Conservation (phyloP, 1,284 basidiomycete species). For the Ceratobasidium sp. region DNA sequence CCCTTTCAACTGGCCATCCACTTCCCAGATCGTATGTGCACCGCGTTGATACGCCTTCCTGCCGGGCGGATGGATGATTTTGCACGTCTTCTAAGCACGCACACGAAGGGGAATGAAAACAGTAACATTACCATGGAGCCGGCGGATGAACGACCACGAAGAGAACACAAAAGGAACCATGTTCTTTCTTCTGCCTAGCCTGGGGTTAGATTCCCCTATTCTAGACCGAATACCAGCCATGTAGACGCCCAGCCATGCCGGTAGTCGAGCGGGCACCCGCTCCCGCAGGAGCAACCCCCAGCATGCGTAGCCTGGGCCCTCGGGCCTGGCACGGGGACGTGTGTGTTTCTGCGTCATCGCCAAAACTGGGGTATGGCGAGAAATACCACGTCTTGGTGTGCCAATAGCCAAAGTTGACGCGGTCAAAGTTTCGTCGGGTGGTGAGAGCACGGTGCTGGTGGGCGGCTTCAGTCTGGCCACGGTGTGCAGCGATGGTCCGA, state of each 20-base stretch:
- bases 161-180: slow-evolving; percentile 15
- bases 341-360: slow-evolving; percentile 56
- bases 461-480: slow-evolving; percentile 50
- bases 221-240: neutral
- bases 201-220: neutral
- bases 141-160: slow-evolving; percentile 2
- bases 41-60: slow-evolving; percentile 89
- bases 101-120: slow-evolving; percentile 1
- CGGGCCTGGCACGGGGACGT: slow-evolving; percentile 50
- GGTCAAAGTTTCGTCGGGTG: slow-evolving; percentile 76
- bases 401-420: slow-evolving; percentile 75
- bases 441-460: slow-evolving; percentile 72
- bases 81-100: slow-evolving; percentile 69
- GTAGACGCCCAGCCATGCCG: slow-evolving; percentile 49
- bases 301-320: slow-evolving; percentile 50
- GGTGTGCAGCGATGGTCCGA: slow-evolving; percentile 38
- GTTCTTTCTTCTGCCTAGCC: neutral
- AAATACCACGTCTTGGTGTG: slow-evolving; percentile 87
- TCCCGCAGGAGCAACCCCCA: neutral
- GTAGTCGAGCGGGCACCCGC: slow-evolving; percentile 48
- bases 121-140: slow-evolving; percentile 9
- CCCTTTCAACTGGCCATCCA: slow-evolving; percentile 83
- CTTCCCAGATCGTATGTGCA: slow-evolving; percentile 92
- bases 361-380: slow-evolving; percentile 81
- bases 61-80: slow-evolving; percentile 80